Evolutionary conservation across 805 yeast species (phyloP).

Genomic region (Barnettozyma californica): DNA sequence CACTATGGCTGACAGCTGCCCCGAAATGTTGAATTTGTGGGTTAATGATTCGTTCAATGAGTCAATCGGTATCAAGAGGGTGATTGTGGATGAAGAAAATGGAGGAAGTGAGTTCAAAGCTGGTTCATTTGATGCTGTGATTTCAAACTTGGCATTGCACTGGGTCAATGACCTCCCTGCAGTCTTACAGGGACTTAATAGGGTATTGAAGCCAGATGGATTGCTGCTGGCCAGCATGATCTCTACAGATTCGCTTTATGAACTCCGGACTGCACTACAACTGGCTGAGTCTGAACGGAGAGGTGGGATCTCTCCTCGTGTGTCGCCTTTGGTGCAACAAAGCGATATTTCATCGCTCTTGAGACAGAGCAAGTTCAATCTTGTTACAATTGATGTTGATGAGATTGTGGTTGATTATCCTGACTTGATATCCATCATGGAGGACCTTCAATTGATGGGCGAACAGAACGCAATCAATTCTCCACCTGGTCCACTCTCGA

Average conservation of each 20-base stretch:
- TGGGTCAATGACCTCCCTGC: conserved; percentile 86
- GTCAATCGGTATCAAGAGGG: conserved; percentile 41
- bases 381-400: conserved; percentile 80
- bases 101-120: conserved; percentile 38
- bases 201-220: conserved; percentile 70
- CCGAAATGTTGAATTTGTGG: conserved; percentile 49
- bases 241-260: conserved; percentile 84
- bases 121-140: conserved; percentile 58
- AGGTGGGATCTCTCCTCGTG: conserved; percentile 77
- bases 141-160: conserved; percentile 69
- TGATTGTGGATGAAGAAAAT: conserved; percentile 64
- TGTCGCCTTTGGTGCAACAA: conserved; percentile 75
- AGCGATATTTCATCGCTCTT: conserved; percentile 70
- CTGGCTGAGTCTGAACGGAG: conserved; percentile 74
- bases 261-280: conserved; percentile 73
- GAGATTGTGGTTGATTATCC: conserved; percentile 79
- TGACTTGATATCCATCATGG: conserved; percentile 57
- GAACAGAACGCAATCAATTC: conserved; percentile 65
- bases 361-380: conserved; percentile 71
- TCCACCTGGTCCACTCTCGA: conserved; percentile 33
- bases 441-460: conserved; percentile 77
- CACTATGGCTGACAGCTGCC: conserved; percentile 63
- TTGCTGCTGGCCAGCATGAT: conserved; percentile 75
- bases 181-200: conserved; percentile 49
- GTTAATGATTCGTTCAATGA: conserved; percentile 33